Evolutionary conservation across 2,329 filamentous ascomycete species (phyloP), one percentile per base, ranked within the genome.

Genomic region (Nothophaeocryptopus gaeumannii): DNA sequence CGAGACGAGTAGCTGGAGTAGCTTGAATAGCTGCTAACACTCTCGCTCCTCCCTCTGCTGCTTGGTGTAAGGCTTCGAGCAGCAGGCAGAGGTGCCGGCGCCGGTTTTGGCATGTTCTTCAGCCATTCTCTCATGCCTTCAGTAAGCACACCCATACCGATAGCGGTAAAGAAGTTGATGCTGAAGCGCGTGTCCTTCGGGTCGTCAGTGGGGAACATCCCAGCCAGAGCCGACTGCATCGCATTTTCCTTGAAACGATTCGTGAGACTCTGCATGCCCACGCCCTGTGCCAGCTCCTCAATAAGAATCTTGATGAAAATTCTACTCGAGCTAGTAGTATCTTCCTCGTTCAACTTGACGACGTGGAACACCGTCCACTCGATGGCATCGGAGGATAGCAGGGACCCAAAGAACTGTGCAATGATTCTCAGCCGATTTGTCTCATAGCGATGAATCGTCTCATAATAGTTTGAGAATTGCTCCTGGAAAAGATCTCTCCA

Each of bases 231-330:
- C 42, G 89, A 83, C 53, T 85, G 84, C 34, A 97, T 76, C 42
- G 83, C 79, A 37, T 93, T 87, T 60, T 95, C 90, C 58, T 79
- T 82, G 71, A 96, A 79, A 13, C 88, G 82, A 39, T 84, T 80
- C 60, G 86, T 84, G 45, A 99, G 73, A 63, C 86, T 88, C 39
- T 84, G 78, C 78, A 96, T 84, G 50, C 93, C 92, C 51, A 96
- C 79, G 53, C 89, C 87, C 71, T 96, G 89, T 4, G 85, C 81
- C 16, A 97, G 81, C 64, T 96, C 90, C 69, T 97, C 90, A 67
- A 99, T 95, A 10, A 99, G 74, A 50, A 97, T 97, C 75, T 96
- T 97, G 77, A 99, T 88, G 67, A 97, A 99, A 69, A 99, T 97
- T 76, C 93, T 89, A 60, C 89, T 95, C 55, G 89, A 93, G 2